These are phyloP conservation scores for Lactarius psammicola DNA, from an alignment of 768 basidiomycete genomes.

Conservation along the genomic window DNA sequence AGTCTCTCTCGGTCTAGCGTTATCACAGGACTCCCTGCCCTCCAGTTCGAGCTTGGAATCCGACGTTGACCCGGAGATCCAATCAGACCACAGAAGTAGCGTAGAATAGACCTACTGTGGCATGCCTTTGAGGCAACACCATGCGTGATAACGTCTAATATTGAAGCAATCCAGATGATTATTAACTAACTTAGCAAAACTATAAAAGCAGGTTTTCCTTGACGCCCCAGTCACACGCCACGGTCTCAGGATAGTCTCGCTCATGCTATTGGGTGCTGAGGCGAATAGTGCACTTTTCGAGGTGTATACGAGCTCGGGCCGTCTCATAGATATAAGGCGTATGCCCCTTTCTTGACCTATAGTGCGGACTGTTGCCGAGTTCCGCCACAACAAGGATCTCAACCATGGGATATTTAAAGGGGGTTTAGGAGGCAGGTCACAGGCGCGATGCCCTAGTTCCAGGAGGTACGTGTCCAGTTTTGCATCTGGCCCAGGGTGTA, in stretches of 20 bases:
- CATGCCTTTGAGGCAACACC: background rate
- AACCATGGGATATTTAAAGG: background rate
- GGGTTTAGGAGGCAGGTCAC: background rate
- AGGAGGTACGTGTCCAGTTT: background rate
- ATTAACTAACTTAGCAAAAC: too few species aligned
- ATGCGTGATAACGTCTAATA: too few species aligned
- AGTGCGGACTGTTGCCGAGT: background rate
- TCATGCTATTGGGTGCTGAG: background rate
- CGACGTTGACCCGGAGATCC: background rate
- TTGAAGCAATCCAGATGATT: too few species aligned
- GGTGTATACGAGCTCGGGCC: background rate
- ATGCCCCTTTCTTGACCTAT: background rate
- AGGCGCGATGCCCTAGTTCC: too few species aligned
- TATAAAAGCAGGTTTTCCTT: background rate
- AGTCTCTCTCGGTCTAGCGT: background rate
- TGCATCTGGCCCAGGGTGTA: too few species aligned
- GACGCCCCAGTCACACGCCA: background rate
- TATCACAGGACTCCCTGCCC: background rate
- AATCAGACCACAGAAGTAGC: background rate
- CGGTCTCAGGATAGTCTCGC: background rate
- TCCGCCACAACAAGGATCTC: background rate
- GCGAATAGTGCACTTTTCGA: background rate
- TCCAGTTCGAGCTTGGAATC: background rate
- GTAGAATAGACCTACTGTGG: background rate
- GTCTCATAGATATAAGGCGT: background rate